phyloP scores from a whole-genome alignment of 805 yeast genomes.

The Ogataea kodamae region DNA sequence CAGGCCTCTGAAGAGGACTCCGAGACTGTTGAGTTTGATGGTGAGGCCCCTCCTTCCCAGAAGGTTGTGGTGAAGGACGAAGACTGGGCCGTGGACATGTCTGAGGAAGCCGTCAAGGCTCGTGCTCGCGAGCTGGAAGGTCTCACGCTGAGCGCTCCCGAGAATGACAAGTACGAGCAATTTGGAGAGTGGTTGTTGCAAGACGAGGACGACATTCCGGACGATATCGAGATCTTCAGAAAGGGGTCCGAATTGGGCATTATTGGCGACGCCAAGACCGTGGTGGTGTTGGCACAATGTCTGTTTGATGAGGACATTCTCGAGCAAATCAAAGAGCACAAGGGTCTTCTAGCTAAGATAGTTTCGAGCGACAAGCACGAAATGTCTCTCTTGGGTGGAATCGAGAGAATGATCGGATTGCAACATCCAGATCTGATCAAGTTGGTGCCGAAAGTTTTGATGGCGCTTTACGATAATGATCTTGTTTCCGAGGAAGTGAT shows the following conservation, averaged over 20 bases:
- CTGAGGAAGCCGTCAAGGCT: conserved; percentile 90
- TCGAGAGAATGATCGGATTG: conserved; percentile 87
- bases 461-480: conserved; percentile 79
- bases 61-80: conserved; percentile 76
- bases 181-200: conserved; percentile 87
- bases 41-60: conserved; percentile 56
- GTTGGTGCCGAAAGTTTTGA: conserved; percentile 74
- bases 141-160: conserved; percentile 39
- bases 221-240: conserved; percentile 89
- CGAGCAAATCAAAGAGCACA: conserved; percentile 68
- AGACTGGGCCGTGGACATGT: conserved; percentile 97
- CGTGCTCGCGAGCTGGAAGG: conserved; percentile 88
- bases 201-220: conserved; percentile 51
- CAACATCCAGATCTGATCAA: conserved; percentile 69
- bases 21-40: conserved; percentile 36
- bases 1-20: conserved; percentile 34
- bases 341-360: conserved; percentile 78
- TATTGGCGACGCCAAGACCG: conserved; percentile 65
- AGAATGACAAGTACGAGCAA: conserved; percentile 55
- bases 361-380: conserved; percentile 68
- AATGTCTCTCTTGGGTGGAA: conserved; percentile 89
- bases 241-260: conserved; percentile 80
- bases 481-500: conserved; percentile 80
- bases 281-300: conserved; percentile 89
- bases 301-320: conserved; percentile 77